Conservation (phyloP, 2,329 filamentous ascomycete genomes). For the Pseudogymnoascus sp. region DNA sequence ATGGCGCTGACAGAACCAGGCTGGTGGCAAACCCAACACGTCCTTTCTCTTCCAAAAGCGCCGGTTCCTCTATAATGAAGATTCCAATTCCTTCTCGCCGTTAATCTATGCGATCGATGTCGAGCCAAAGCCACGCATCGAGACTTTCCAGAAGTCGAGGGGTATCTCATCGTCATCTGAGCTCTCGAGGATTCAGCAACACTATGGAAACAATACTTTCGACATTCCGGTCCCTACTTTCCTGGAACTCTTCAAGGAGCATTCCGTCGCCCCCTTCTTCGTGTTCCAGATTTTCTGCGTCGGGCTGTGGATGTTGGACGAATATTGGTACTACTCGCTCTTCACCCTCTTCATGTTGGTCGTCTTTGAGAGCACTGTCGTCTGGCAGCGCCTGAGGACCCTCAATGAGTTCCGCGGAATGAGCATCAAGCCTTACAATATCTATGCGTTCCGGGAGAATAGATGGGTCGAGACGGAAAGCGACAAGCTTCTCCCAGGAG, state of each 20-base stretch:
- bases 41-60: constrained; percentile 98
- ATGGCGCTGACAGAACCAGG: constrained; percentile 34
- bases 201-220: constrained; percentile 94
- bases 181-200: constrained; percentile 71
- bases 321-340: constrained; percentile 99
- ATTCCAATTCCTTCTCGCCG: constrained; percentile 69
- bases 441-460: constrained; percentile 81
- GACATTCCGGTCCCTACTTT: constrained; percentile 97
- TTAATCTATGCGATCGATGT: constrained; percentile 76
- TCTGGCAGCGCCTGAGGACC: constrained; percentile 96
- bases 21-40: constrained; percentile 64
- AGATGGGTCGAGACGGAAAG: constrained; percentile 86
- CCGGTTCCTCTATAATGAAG: constrained; percentile 76
- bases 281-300: constrained; percentile 99
- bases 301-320: constrained; percentile 95
- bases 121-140: constrained; percentile 74
- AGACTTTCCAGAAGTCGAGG: constrained; percentile 69
- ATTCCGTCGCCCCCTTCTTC: constrained; percentile 97
- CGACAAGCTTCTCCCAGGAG: constrained; percentile 86
- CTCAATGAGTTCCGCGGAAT: constrained; percentile 95
- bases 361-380: constrained; percentile 94
- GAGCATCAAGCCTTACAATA: constrained; percentile 97
- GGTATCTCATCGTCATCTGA: constrained; percentile 71
- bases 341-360: constrained; percentile 99
- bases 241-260: constrained; percentile 92